Base-by-base conservation (phyloP, 805 yeast species). In the Saccharomycodes ludwigii region DNA sequence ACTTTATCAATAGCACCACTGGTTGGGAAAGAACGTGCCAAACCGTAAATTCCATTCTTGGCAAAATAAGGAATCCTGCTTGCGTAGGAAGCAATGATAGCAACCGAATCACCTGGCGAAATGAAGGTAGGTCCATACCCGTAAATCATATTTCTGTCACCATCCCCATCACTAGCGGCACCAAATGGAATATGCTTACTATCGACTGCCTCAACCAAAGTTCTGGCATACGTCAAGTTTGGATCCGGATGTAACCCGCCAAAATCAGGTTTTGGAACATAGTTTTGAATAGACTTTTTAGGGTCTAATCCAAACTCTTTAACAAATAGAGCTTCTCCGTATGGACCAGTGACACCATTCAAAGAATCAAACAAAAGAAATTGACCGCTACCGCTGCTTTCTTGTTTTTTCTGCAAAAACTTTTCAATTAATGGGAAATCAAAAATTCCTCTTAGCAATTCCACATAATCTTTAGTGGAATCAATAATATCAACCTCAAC, bases 221-320 rank as follows among this genome's bases (percentile, higher is more conserved):
- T 74, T 37, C 68, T 72, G 8, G 97, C 98, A 52, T 91, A 88
- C 10, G 96, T 86, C 56, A 88, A 69, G 61, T 88, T 88, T 42
- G 98, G 98, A 59, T 88, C 98, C 14, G 98, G 98, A 56, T 88
- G 98, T 44, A 85, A 65, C 1, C 98, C 98, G 40, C 98, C 98
- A 50, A 88, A 88, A 56, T 88, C 98, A 12, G 88, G 85, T 51
- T 68, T 56, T 20, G 96, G 95, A 12, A 44, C 54, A 48, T 61
- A 77, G 59, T 88, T 85, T 59, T 88, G 97, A 37, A 91, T 65
- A 4, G 79, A 67, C 4, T 70, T 57, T 33, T 51, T 54, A 28
- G 50, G 56, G 3, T 88, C 76, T 41, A 91, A 61, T 0, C 93
- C 95, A 35, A 88, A 69, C 59, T 84, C 93, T 27, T 83, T 77